These are phyloP conservation scores for Chalciporus piperatus DNA, from an alignment of 768 basidiomycete genomes.

Conservation along the genomic window DNA sequence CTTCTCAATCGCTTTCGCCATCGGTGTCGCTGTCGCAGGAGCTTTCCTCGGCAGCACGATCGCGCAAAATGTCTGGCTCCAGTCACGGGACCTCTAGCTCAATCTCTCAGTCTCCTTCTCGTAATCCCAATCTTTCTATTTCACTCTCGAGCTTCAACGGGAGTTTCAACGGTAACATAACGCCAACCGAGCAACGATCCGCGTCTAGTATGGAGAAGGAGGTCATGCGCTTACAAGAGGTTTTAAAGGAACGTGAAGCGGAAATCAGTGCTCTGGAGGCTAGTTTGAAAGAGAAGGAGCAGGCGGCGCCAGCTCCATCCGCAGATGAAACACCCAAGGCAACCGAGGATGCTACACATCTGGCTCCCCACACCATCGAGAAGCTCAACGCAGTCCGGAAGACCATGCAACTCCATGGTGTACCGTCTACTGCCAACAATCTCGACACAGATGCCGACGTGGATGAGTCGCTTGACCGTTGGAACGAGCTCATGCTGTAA, in stretches of 20 bases:
- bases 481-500: conserved; percentile 92
- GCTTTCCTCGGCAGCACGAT: conserved; percentile 81
- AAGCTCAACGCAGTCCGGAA: conserved; percentile 74
- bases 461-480: conserved; percentile 71
- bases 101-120: conserved; percentile 58
- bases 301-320: not conserved
- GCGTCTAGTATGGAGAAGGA: conserved; percentile 87
- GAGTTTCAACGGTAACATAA: conserved; percentile 28
- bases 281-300: conserved; percentile 41
- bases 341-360: conserved; percentile 32
- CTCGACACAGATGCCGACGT: conserved; percentile 38
- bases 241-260: conserved; percentile 85
- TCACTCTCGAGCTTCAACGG: conserved; percentile 44
- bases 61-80: conserved; percentile 79
- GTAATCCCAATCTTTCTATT: conserved; percentile 58
- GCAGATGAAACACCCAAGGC: conserved; percentile 6
- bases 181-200: conserved; percentile 60
- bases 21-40: conserved; percentile 98
- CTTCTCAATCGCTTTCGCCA: conserved; percentile 90
- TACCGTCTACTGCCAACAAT: conserved; percentile 27
- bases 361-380: conserved; percentile 71
- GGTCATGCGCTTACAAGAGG: conserved; percentile 93
- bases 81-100: conserved; percentile 69
- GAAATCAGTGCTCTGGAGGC: conserved; percentile 79
- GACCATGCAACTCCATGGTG: conserved; percentile 54